Evolutionary conservation across 179 eudicot genomes (phyloP), one percentile per base, ranked within the genome.

Genomic region (Spergularia azorica): DNA sequence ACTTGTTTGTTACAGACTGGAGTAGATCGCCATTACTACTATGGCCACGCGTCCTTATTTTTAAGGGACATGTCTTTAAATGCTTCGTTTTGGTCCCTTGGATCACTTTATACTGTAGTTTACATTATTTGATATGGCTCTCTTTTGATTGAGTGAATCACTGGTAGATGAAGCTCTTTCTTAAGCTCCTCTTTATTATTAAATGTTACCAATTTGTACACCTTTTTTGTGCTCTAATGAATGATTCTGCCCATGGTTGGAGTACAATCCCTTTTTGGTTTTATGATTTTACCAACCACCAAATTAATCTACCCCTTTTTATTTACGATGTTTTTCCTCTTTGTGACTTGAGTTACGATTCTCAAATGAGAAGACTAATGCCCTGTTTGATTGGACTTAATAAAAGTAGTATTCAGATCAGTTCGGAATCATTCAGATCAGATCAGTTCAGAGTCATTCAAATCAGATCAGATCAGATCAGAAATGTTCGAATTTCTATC

Each of bases 1-100:
- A 36, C 39, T 26, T 48, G 20, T 48, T 41, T 14, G 64, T 64
- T 72, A 72, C 60, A 65, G 41, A 65, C 11, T 76, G 55, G 41
- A 41, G 39, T 36, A 36, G 39, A 36, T 36, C 17, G 76, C 72
- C 74, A 74, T 78, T 17, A 73, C 67, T 77, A 70, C 51, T 43
- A 21, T 73, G 18, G 46, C 75, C 77, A 82, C 81, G 81, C 72
- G 78, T 74, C 81, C 9, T 56, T 7, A 63, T n/a, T 50, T 70
- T 16, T 36, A 36, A 63, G 51, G 76, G 52, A 52, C 61, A 63
- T 63, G 16, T 69, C 70, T 36, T 70, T 82, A 63, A 78, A 55
- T 78, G 46, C 64, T 74, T 81, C 10, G 20, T 39, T 72, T 66
- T 54, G 76, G 73, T 57, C 56, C 84, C 67, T 71, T 48, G 50